Evolutionary conservation across 225 moss, liverwort and hornwort genomes (phyloP).

Genomic region (Sphagnum tenellum): DNA sequence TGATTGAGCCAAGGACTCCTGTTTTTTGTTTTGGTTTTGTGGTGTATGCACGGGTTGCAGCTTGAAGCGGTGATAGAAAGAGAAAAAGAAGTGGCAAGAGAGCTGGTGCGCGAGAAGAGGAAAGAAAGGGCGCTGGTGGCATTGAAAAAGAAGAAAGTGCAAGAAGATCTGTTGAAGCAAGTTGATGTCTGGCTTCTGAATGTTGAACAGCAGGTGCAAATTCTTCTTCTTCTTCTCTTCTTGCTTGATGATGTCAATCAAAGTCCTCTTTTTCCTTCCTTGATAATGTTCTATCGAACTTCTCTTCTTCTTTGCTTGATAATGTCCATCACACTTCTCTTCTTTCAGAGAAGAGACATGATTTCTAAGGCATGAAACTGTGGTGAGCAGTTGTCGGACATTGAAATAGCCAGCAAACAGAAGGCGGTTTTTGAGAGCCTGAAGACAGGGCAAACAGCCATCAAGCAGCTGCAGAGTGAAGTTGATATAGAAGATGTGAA

Average conservation of each 20-base stretch:
- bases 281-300: too few species aligned
- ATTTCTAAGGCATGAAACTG: background rate
- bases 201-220: slow-evolving; percentile 72
- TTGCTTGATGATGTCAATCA: background rate
- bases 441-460: slow-evolving; percentile 65
- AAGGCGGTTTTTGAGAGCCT: slow-evolving; percentile 88
- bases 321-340: too few species aligned
- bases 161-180: slow-evolving; percentile 85
- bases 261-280: too few species aligned
- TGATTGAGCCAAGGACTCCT: too few species aligned
- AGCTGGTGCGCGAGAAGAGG: slow-evolving; percentile 63
- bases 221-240: background rate
- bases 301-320: too few species aligned
- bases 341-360: too few species aligned
- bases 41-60: slow-evolving; percentile 10
- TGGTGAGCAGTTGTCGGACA: slow-evolving; percentile 64
- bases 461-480: slow-evolving; percentile 78
- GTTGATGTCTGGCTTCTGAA: slow-evolving; percentile 87
- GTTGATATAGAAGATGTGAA: slow-evolving; percentile 82
- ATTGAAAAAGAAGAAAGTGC: slow-evolving; percentile 85
- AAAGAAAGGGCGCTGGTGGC: slow-evolving; percentile 78
- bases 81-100: slow-evolving; percentile 77
- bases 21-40: background rate
- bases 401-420: slow-evolving; percentile 73
- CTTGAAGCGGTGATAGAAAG: slow-evolving; percentile 60